Evolutionary conservation across 352 stramenopile genomes (phyloP).

Genomic region (Globisporangium nunn): DNA sequence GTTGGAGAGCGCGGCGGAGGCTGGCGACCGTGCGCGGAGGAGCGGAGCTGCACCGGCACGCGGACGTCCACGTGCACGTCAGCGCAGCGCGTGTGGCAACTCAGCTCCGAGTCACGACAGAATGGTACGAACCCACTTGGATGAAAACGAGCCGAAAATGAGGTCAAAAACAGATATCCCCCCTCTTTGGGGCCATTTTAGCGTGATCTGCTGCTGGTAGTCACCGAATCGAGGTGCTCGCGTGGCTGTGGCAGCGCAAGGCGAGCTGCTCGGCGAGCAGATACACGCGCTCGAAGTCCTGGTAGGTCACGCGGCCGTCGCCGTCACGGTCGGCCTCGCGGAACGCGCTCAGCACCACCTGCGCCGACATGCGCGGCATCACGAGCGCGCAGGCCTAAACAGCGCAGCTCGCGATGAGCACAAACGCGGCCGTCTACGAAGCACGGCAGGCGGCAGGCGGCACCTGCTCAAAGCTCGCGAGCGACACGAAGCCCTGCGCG

Average conservation of each 20-base stretch:
- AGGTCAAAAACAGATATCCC: too few relatives aligned
- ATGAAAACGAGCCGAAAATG: too few relatives aligned
- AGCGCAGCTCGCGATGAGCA: not conserved
- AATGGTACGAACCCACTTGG: too few relatives aligned
- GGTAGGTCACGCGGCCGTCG: slow-evolving; percentile 24
- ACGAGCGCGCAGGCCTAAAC: slow-evolving; percentile 26
- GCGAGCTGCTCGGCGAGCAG: not conserved
- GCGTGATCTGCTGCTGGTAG: not conserved
- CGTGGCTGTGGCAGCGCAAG: not conserved
- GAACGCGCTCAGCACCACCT: slow-evolving; percentile 31
- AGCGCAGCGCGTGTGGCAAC: too few relatives aligned
- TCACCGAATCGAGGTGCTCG: not conserved
- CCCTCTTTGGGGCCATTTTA: too few relatives aligned
- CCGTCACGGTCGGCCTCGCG: slow-evolving; percentile 47
- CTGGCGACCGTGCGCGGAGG: too few relatives aligned
- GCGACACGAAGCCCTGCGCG: slow-evolving; percentile 56
- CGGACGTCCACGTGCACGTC: too few relatives aligned
- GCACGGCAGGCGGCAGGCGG: slow-evolving; percentile 10
- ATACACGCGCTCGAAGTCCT: slow-evolving; percentile 13
- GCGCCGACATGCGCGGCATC: slow-evolving; percentile 28
- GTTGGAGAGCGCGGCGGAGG: not conserved
- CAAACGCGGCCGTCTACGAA: not conserved
- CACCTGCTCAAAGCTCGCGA: slow-evolving; percentile 33
- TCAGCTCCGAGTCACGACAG: too few relatives aligned
- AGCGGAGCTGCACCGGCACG: too few relatives aligned